Evolutionary conservation across 164 flowering plant genomes (phyloP).

Genomic region (Aristolochia fimbriata): DNA sequence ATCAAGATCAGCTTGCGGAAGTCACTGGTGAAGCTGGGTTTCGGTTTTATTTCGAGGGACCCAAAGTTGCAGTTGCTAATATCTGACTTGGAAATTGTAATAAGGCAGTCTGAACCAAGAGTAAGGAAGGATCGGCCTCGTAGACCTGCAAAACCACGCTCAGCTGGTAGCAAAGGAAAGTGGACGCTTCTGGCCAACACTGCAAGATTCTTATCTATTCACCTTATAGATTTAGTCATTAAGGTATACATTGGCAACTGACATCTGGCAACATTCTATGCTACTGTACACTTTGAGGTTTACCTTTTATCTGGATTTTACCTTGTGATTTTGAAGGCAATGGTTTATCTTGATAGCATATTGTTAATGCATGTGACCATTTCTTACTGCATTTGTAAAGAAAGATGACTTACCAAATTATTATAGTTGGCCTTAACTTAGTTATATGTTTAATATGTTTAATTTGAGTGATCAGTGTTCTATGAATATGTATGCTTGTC

Average conservation of each 20-base stretch:
- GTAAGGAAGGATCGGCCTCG: constrained; percentile 32
- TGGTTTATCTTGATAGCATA: no score
- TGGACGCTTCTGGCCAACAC: constrained; percentile 87
- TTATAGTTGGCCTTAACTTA: no score
- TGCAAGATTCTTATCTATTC: constrained; percentile 87
- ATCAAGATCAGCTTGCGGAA: constrained; percentile 80
- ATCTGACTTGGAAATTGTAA: constrained; percentile 77
- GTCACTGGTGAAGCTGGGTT: constrained; percentile 85
- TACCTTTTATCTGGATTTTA: not conserved
- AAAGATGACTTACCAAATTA: no score
- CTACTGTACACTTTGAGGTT: not conserved
- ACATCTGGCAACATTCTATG: not conserved
- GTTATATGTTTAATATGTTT: no score
- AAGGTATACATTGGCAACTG: constrained; percentile 40
- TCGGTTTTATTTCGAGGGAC: constrained; percentile 74
- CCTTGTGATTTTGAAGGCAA: not conserved
- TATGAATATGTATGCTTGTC: no score
- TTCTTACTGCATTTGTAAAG: no score
- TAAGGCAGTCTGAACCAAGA: constrained; percentile 45
- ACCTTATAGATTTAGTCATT: constrained; percentile 65
- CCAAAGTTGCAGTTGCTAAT: constrained; percentile 81
- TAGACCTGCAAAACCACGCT: constrained; percentile 32
- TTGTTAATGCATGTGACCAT: no score
- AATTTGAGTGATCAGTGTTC: no score
- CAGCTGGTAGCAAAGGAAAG: constrained; percentile 80